Base-by-base conservation (phyloP, 495 filamentous ascomycete genomes). In the Penicillium diatomitis region DNA sequence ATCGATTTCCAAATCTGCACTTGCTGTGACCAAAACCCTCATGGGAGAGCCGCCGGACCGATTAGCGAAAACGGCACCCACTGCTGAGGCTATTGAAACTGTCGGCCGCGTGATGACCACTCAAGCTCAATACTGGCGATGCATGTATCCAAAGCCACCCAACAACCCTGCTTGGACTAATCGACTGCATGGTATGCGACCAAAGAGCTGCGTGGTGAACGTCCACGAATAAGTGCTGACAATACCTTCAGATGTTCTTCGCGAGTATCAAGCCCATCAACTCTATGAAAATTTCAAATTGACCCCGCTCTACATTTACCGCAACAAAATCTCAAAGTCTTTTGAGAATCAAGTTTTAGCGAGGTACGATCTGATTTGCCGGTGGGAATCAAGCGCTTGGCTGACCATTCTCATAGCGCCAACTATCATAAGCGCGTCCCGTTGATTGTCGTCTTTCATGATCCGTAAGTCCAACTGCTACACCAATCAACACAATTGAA, bases 31-130 rank as follows among this genome's bases (percentile, higher is more conserved):
- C 0, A 83, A 83, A 52, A 95, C 90, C 8, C 72, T 99, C 7
- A 95, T 97, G 85, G 90, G 94, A 12, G 88, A 99, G 53, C 86
- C 90, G 6, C 92, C 92, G 2, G 87, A 87, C 43, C 75, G 84
- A 43, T 64, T 87, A n/a, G 59, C 77, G 67, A 69, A 69, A 2
- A 67, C 62, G 2, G 53, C 57, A 6, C 69, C 79, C 5, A 70
- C 77, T 0, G 56, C 61, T 10, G 31, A 56, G n/a, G 79, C 71
- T 8, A 64, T 78, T 3, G 57, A 68, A 4, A 72, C 72, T 9
- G 70, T 83, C 4, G 62, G 77, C 41, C 67, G 64, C 20, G 82
- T 86, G 6, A 73, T 76, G 49, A 66, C 61, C 41, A 64, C 72
- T 28, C 82, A 85, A 52, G 76, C 79, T 11, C 67, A 61, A 20